Percentiles rank a stretch among this genome's conserved stretches.
phyloP scores from a whole-genome alignment of 768 basidiomycete species.

The Tylopilus subfusipes region DNA sequence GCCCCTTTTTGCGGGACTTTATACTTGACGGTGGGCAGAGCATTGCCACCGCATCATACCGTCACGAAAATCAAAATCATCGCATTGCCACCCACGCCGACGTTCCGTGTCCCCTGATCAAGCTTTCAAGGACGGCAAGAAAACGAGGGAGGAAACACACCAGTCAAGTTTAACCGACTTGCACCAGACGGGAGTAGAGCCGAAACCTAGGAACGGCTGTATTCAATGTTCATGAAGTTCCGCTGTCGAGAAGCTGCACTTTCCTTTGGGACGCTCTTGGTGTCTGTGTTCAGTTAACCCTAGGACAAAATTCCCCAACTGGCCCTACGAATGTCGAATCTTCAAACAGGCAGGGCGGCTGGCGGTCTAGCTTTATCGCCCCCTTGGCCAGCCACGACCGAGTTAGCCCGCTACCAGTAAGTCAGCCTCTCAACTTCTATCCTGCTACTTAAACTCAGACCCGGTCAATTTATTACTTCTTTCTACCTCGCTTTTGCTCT shows the following conservation, averaged over 20 bases:
- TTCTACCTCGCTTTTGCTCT: conserved; percentile 11
- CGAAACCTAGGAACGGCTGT: no score
- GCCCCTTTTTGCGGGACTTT: not conserved
- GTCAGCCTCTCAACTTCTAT: conserved; percentile 21
- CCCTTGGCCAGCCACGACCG: conserved; percentile 8
- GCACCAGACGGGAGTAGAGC: no score
- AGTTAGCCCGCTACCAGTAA: not conserved
- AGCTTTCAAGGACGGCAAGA: no score
- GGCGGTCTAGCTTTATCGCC: not conserved
- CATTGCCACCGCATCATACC: not conserved
- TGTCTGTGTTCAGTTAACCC: no score
- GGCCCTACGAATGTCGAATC: not conserved
- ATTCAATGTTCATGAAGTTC: no score
- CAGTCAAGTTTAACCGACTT: no score
- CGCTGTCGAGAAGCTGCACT: no score
- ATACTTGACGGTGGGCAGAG: not conserved
- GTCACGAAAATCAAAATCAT: no score
- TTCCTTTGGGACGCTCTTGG: no score
- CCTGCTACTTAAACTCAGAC: conserved; percentile 5
- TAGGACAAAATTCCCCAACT: not conserved
- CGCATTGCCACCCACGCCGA: no score
- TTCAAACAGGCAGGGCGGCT: not conserved
- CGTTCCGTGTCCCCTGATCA: no score
- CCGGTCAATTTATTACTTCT: conserved; percentile 2
- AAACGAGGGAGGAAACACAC: no score